Evolutionary conservation across 2,329 filamentous ascomycete species (phyloP).

Genomic region (Endocalyx cinctus): DNA sequence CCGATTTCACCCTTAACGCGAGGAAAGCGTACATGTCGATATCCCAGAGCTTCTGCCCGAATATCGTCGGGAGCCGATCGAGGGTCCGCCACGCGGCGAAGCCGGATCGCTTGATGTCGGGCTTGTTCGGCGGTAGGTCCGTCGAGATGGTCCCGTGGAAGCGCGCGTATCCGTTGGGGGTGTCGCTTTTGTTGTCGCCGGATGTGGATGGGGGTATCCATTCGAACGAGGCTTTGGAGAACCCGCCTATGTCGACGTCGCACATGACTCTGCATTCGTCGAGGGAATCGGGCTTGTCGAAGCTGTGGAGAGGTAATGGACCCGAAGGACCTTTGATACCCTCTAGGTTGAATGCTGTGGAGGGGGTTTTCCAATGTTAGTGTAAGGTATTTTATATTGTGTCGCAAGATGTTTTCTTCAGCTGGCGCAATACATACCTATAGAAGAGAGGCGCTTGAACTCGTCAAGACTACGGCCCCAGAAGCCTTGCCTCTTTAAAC

Average conservation of each 20-base stretch:
- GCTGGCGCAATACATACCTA: slow-evolving; percentile 38
- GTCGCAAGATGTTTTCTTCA: too few relatives aligned
- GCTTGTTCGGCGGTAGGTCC: slow-evolving; percentile 68
- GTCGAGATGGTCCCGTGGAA: slow-evolving; percentile 90
- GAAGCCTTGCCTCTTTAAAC: slow-evolving; percentile 50
- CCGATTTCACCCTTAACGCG: slow-evolving; percentile 81
- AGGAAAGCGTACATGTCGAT: slow-evolving; percentile 86
- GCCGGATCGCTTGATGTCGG: slow-evolving; percentile 72
- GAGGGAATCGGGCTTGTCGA: slow-evolving; percentile 46
- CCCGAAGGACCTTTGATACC: slow-evolving; percentile 60
- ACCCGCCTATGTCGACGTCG: slow-evolving; percentile 82
- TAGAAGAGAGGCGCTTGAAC: slow-evolving; percentile 50
- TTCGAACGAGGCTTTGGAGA: slow-evolving; percentile 64
- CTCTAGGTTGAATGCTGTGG: slow-evolving; percentile 63
- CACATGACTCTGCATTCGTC: slow-evolving; percentile 71
- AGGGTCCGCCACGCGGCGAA: slow-evolving; percentile 88
- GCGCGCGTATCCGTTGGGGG: slow-evolving; percentile 53
- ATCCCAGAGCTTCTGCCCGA: slow-evolving; percentile 82
- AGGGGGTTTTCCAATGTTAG: slow-evolving; percentile 9
- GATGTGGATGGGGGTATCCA: slow-evolving; percentile 14
- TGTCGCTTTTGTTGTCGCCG: slow-evolving; percentile 13
- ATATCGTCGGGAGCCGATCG: slow-evolving; percentile 72
- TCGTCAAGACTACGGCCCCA: slow-evolving; percentile 56
- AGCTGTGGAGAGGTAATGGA: slow-evolving; percentile 61
- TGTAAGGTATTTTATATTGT: too few relatives aligned